These are phyloP conservation scores for Sanguinoderma infundibulare DNA, from an alignment of 1,284 basidiomycete genomes.

Conservation along the genomic window DNA sequence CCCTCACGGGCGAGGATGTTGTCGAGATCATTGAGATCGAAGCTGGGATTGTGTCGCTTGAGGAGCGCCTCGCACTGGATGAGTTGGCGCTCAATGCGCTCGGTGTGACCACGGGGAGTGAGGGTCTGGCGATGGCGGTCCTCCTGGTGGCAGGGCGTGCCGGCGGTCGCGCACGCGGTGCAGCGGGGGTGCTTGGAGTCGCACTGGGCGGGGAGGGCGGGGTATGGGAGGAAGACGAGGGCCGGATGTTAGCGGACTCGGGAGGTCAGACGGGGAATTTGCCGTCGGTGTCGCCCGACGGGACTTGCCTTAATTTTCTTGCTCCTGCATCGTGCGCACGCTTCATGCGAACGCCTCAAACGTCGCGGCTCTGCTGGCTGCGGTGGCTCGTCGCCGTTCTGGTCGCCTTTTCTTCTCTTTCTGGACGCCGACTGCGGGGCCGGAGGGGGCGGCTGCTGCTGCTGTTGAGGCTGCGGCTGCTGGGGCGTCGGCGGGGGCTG, in stretches of 20 bases:
- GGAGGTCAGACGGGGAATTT: slow-evolving; percentile 60
- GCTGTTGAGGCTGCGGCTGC: slow-evolving; percentile 38
- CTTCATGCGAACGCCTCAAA: slow-evolving; percentile 83
- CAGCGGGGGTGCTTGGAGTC: slow-evolving; percentile 86
- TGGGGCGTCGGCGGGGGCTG: slow-evolving; percentile 27
- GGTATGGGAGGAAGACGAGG: slow-evolving; percentile 35
- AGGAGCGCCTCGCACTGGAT: slow-evolving; percentile 75
- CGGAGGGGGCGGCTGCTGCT: slow-evolving; percentile 42
- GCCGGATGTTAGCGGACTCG: slow-evolving; percentile 27
- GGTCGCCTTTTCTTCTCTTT: slow-evolving; percentile 63
- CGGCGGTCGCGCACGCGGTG: slow-evolving; percentile 79
- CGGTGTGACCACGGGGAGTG: slow-evolving; percentile 79
- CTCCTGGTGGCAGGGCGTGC: slow-evolving; percentile 79
- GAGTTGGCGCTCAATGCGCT: slow-evolving; percentile 77
- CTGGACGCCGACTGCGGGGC: slow-evolving; percentile 39
- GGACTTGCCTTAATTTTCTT: slow-evolving; percentile 93
- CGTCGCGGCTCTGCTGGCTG: slow-evolving; percentile 72
- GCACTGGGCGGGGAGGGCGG: slow-evolving; percentile 54
- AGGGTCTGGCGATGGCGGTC: slow-evolving; percentile 83
- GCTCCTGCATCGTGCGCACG: slow-evolving; percentile 86
- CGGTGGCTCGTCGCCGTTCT: slow-evolving; percentile 53
- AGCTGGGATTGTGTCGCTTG: slow-evolving; percentile 69
- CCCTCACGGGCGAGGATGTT: slow-evolving; percentile 66
- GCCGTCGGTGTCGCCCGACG: slow-evolving; percentile 83
- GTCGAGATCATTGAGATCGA: slow-evolving; percentile 68